phyloP scores from a whole-genome alignment of 2,329 filamentous ascomycete genomes.

The Elsinoe ampelina region DNA sequence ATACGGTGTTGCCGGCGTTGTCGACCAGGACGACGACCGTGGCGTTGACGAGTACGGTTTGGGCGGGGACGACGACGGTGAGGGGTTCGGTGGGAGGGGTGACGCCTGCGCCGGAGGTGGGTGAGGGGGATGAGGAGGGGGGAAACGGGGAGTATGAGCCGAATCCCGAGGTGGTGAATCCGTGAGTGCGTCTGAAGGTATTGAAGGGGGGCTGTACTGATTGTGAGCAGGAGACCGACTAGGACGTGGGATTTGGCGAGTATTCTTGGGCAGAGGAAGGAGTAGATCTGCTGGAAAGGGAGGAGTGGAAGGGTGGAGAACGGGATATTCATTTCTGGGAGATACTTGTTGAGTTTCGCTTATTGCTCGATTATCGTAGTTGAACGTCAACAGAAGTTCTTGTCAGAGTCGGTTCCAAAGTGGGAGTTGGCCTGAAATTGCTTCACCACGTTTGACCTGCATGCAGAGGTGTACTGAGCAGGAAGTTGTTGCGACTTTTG shows the following conservation, averaged over 20 bases:
- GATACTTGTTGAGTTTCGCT: no score
- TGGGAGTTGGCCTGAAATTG: no score
- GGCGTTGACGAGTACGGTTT: conserved; percentile 15
- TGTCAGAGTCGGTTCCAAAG: no score
- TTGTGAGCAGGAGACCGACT: neutral
- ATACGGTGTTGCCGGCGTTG: neutral
- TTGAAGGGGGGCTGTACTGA: neutral
- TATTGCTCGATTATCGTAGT: no score
- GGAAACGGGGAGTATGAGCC: neutral
- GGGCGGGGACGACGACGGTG: conserved; percentile 2
- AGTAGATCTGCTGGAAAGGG: neutral
- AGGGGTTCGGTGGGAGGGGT: neutral
- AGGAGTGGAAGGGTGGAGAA: no score
- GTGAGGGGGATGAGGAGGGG: neutral
- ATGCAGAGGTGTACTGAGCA: no score
- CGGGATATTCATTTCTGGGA: no score
- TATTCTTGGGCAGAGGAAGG: neutral
- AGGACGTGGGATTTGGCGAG: conserved; percentile 4
- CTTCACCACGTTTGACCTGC: no score
- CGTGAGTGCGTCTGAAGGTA: neutral
- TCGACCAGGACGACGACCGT: conserved; percentile 15
- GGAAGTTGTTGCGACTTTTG: no score
- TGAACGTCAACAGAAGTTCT: no score
- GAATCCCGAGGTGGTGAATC: conserved; percentile 8
- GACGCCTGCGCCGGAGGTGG: neutral